These are phyloP conservation scores for Cylindrotheca fusiformis DNA, from an alignment of 108 stramenopile genomes.

Conservation along the genomic window DNA sequence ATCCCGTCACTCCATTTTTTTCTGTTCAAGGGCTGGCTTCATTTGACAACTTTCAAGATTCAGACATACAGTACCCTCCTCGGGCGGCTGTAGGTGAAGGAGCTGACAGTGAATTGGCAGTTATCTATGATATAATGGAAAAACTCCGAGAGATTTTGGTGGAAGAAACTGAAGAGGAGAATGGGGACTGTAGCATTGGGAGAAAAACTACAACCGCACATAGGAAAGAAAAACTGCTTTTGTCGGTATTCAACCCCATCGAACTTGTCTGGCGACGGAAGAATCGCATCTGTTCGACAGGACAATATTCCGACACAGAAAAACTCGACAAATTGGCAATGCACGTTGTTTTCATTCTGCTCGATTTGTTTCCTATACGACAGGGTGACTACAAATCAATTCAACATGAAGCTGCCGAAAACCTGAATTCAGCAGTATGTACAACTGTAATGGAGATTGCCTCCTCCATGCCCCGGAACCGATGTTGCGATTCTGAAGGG, in stretches of 20 bases:
- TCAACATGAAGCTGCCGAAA: background rate
- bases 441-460: background rate
- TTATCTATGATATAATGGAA: background rate
- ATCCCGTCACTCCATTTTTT: background rate
- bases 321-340: conserved; percentile 7
- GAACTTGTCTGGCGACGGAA: background rate
- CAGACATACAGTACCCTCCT: no score
- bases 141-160: background rate
- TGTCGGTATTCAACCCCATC: background rate
- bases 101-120: background rate
- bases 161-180: background rate
- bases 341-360: conserved; percentile 7
- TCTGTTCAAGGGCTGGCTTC: background rate
- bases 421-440: background rate
- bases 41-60: no score
- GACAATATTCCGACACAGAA: background rate
- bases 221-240: background rate
- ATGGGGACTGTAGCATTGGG: background rate
- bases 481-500: background rate
- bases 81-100: background rate
- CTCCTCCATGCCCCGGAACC: background rate
- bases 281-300: background rate
- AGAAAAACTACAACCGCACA: background rate
- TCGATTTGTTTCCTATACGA: conserved; percentile 12
- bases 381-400: background rate